Base-by-base conservation (phyloP, 805 yeast species). In the Yarrowia osloensis region DNA sequence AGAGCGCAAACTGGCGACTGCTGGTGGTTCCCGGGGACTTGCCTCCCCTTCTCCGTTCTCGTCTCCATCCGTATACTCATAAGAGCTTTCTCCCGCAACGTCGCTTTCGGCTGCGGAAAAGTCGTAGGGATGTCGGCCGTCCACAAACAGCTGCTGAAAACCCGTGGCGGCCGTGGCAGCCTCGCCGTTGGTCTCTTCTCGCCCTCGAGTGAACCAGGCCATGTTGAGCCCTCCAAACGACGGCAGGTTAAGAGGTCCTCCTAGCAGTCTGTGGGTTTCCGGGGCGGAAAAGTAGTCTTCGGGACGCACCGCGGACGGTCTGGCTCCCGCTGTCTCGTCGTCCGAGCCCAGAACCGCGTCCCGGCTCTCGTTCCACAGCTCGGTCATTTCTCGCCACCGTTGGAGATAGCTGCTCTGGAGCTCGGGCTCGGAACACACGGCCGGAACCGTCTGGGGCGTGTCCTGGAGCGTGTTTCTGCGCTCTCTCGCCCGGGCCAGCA, bases 31-130 rank as follows among this genome's bases (percentile, higher is more conserved):
- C n/a, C n/a, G n/a, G n/a, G n/a, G n/a, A n/a, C n/a, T n/a, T 7
- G n/a, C 24, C 15, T 26, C 33, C 39, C 71, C 74, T 49, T 73
- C 75, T 74, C 74, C 11, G 75, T 78, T 69, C 4, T 31, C 63
- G 12, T 44, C 67, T 19, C 39, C 68, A 4, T 46, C 65, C 13
- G 62, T 57, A 9, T 35, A 55, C 26, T 46, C 49, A 12, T 22
- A 35, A 31, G 50, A 40, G 40, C 62, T 47, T 17, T 61, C 54
- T 31, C 54, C 54, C 2, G 44, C 40, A 11, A 33, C 54, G 33
- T 54, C 50, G 28, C 49, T 59, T 39, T 52, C 49, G 40, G 67
- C 65, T 17, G 49, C 46, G 24, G 69, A 61, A 44, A 61, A 57
- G 63, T 57, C 63, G 28, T 57, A 57, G 11, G 63, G 63, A 5